A percentile compares a stretch with the other conserved stretches of the same genome.
Evolutionary conservation across 352 stramenopile species (phyloP).

Genomic region (Globisporangium splendens): DNA sequence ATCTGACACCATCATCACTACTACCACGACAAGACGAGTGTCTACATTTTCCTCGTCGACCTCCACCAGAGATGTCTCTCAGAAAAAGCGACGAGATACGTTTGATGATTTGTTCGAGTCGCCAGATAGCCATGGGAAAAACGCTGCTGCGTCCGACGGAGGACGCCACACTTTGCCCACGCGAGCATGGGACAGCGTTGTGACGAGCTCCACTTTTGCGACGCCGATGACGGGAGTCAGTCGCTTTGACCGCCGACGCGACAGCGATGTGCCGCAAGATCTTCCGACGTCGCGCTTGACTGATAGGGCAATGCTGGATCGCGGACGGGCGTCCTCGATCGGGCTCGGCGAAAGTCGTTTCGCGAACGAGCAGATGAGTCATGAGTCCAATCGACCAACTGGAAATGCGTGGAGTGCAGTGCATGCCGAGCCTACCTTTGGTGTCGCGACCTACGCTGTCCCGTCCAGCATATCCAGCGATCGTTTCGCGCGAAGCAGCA

Average conservation of each 20-base stretch:
- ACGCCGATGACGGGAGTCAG: slow-evolving; percentile 29
- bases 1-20: too few relatives aligned
- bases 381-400: slow-evolving; percentile 4
- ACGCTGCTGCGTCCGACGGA: not conserved
- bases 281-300: too few relatives aligned
- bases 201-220: not conserved
- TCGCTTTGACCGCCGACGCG: slow-evolving; percentile 48
- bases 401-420: slow-evolving; percentile 42
- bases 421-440: slow-evolving; percentile 18
- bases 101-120: slow-evolving; percentile 78
- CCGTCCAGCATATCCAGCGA: slow-evolving; percentile 22
- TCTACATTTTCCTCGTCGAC: slow-evolving; percentile 2
- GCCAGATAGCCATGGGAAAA: slow-evolving; percentile 22
- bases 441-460: slow-evolving; percentile 38
- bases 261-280: slow-evolving; percentile 1
- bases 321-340: slow-evolving; percentile 11
- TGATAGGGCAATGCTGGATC: not conserved
- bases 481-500: slow-evolving; percentile 7
- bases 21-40: not conserved
- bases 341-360: slow-evolving; percentile 11
- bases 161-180: not conserved
- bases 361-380: not conserved
- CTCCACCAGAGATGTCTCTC: not conserved
- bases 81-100: slow-evolving; percentile 47
- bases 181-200: slow-evolving; percentile 12